phyloP scores from a whole-genome alignment of 1,284 basidiomycete species.

The Rhizoctonia solani region DNA sequence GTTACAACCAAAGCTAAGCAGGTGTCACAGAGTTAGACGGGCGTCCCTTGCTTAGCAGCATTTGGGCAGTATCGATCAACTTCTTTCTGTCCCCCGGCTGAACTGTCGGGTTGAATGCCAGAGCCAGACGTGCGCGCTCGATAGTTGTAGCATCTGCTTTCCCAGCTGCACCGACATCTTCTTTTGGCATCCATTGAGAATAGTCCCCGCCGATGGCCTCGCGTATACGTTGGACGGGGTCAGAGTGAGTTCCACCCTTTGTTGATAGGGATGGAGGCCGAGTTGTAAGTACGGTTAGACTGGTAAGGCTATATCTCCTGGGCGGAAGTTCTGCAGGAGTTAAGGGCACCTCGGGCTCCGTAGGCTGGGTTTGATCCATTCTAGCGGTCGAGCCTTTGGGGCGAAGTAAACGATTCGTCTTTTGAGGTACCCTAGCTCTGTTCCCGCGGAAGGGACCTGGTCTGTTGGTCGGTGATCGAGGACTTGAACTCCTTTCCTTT shows the following conservation, averaged over 20 bases:
- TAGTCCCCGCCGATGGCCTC: constrained; percentile 17
- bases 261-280: neutral
- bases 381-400: neutral
- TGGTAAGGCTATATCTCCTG: neutral
- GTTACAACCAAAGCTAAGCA: neutral
- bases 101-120: constrained; percentile 22
- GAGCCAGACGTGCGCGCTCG: constrained; percentile 13
- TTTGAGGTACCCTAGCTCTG: too few relatives aligned
- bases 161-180: constrained; percentile 10
- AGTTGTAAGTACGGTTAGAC: neutral
- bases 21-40: neutral
- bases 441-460: neutral
- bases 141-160: neutral
- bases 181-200: constrained; percentile 9
- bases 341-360: constrained; percentile 15
- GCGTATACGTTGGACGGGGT: constrained; percentile 7
- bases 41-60: neutral
- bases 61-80: constrained; percentile 1
- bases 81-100: constrained; percentile 9
- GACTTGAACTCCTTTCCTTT: too few relatives aligned
- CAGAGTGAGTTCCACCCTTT: neutral
- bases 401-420: neutral
- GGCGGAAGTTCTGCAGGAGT: neutral
- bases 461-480: too few relatives aligned
- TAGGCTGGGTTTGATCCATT: neutral